Evolutionary conservation across 2,329 filamentous ascomycete species (phyloP), one percentile per base, ranked within the genome.

Genomic region (Hypoxylon rubiginosum): DNA sequence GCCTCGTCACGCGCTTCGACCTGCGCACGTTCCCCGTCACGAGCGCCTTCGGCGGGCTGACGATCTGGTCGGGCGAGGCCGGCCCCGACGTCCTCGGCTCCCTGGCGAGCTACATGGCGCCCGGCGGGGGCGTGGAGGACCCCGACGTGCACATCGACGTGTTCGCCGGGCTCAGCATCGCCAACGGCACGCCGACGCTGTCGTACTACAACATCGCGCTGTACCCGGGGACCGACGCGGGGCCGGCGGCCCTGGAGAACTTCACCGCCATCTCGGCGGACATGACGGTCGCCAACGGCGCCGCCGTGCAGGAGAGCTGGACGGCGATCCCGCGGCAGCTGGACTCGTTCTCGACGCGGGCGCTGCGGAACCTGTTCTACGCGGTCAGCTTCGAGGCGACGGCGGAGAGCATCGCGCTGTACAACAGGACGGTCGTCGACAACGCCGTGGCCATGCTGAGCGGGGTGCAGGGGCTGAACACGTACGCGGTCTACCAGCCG

Each of bases 1-100:
- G 81, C 36, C 74, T 80, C 61, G 75, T 78, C 0, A 77, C 80
- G 9, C 68, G 69, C 4, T 78, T 80, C 59, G 74, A 77, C 17
- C 48, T 80, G 28, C 45, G 71, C 28, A 77, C 79, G 0, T 75
- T 69, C 63, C 67, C 66, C 8, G 24, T 67, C 26, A 65, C 57
- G 0, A 52, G 60, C 8, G 66, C 58, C 4, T 72, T 64, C 19
- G 48, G 58, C 8, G 66, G 66, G 2, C 48, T 67, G 4, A 64
- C 57, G 15, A 39, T 55, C 3, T 68, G 66, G 66, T 55, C 58
- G 8, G 49, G 61, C 3, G 21, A 49, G 19, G 52, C 54, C 24
- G 59, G 58, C 4, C 45, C 54, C 15, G 43, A 45, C 8, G 61
- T 68, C 17, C 54, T 68, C 15, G 52, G 28, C 10, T 64, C 68